A percentile compares a stretch with the other conserved stretches of the same genome.
These are phyloP conservation scores for Boletus vermiculosoides DNA, from an alignment of 768 basidiomycete genomes.

Conservation along the genomic window DNA sequence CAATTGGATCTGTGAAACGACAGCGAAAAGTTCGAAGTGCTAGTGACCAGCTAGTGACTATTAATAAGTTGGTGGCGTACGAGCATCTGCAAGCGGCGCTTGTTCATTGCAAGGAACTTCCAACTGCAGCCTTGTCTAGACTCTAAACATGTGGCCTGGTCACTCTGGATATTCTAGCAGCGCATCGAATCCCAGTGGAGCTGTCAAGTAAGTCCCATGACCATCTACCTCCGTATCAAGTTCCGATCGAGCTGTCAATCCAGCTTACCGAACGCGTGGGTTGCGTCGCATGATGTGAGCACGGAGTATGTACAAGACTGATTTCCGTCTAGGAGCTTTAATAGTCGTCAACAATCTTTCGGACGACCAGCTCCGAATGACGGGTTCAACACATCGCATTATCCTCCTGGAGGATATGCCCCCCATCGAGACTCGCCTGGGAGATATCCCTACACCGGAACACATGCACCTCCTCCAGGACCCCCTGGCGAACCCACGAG, in stretches of 20 bases:
- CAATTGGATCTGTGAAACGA: neutral
- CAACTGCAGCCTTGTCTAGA: neutral
- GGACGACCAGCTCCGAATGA: neutral
- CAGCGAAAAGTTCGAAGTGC: too few species aligned
- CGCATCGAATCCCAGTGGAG: neutral
- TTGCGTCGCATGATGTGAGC: neutral
- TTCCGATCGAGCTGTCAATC: neutral
- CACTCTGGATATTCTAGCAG: slow-evolving; percentile 8
- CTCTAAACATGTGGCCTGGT: neutral
- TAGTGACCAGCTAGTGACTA: too few species aligned
- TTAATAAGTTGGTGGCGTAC: neutral
- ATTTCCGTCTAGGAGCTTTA: neutral
- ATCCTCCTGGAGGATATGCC: slow-evolving; percentile 23
- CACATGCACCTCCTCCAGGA: slow-evolving; percentile 16
- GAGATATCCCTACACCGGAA: slow-evolving; percentile 11
- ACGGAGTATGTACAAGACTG: neutral
- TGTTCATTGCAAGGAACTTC: neutral
- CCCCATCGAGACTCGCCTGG: slow-evolving; percentile 10
- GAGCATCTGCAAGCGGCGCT: neutral
- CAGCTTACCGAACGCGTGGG: slow-evolving; percentile 19
- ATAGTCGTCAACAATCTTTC: neutral
- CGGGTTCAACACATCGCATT: neutral
- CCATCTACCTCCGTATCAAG: neutral
- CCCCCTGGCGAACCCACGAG: slow-evolving; percentile 10
- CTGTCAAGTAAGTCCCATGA: slow-evolving; percentile 14